Evolutionary conservation across 768 basidiomycete species (phyloP).

Genomic region (Mrakia gelida): DNA sequence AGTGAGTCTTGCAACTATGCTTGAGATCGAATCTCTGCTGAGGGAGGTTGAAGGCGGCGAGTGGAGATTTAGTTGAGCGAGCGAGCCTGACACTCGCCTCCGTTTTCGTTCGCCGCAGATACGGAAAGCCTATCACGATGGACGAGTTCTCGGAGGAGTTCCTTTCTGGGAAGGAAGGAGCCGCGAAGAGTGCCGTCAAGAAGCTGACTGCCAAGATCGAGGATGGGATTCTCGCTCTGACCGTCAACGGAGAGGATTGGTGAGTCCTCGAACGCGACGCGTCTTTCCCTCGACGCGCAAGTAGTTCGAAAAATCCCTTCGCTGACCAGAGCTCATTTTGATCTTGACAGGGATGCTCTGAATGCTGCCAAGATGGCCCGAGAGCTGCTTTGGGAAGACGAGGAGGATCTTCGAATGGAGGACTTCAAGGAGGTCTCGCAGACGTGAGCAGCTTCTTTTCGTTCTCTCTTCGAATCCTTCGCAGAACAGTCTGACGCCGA

Average conservation of each 20-base stretch:
- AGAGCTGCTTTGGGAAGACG: slow-evolving; percentile 85
- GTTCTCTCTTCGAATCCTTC: too few relatives aligned
- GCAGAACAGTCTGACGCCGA: too few relatives aligned
- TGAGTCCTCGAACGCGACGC: slow-evolving; percentile 33
- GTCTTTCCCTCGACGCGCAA: neutral
- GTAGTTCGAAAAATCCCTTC: too few relatives aligned
- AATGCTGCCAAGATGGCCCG: slow-evolving; percentile 87
- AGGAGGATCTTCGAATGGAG: slow-evolving; percentile 67
- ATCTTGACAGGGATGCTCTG: slow-evolving; percentile 68
- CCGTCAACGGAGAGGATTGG: slow-evolving; percentile 94
- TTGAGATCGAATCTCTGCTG: neutral
- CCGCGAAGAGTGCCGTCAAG: slow-evolving; percentile 77
- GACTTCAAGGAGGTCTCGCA: slow-evolving; percentile 83
- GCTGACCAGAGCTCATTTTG: too few relatives aligned
- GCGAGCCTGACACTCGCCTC: neutral
- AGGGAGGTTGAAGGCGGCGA: too few relatives aligned
- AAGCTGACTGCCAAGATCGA: slow-evolving; percentile 72
- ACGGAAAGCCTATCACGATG: slow-evolving; percentile 73
- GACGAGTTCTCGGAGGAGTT: slow-evolving; percentile 73
- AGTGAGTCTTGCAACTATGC: slow-evolving; percentile 36
- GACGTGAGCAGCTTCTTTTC: slow-evolving; percentile 57
- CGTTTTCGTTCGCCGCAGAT: slow-evolving; percentile 54
- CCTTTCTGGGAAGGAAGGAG: slow-evolving; percentile 58
- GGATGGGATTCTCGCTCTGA: slow-evolving; percentile 63
- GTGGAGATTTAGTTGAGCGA: slow-evolving; percentile 25